Evolutionary conservation across 2,329 filamentous ascomycete genomes (phyloP), one percentile per base, ranked within the genome.

Genomic region (Botrytis byssoidea): DNA sequence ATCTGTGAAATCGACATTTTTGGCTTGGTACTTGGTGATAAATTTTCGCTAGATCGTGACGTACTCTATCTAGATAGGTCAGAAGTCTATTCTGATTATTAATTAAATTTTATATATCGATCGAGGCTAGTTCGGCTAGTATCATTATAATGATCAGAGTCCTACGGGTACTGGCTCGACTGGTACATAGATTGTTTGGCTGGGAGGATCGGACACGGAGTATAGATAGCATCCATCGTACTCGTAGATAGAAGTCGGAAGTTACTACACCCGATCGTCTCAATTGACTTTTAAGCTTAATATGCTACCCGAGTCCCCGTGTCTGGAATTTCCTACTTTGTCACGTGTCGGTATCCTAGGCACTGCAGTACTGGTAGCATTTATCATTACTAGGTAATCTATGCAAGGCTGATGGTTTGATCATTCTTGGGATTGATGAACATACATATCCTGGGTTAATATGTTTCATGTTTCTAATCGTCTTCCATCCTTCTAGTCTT

Each of bases 381-480:
- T 40, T n/a, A n/a, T n/a, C n/a, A 7, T 18, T 9, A n/a, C 37
- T 6, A 25, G 46, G 46, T 25, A 37, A 57, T 68, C 40, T 42
- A 42, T 57, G 48, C 66, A 69, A 69, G 66, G 66, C 66, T 69
- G 66, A 68, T 57, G 25, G 46, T 18, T 51, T 40, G 48, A n/a
- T 25, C 46, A 29, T 20, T 40, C 22, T 55, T n/a, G 1, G 16
- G 9, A 9, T 64, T 64, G 60, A 42, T 44, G 25, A 29, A 20
- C 40, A 32, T 29, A 42, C n/a, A 32, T 29, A 32, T 60, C 57
- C 29, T 35, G 32, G 57, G 57, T 22, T 16, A 29, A 51, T n/a
- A n/a, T 14, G 7, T 51, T n/a, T 48, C 5, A 51, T 6, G 14
- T n/a, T 6, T 51, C 48, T n/a, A 51, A n/a, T 51, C 25, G 25